These are phyloP conservation scores for Pythium rishiriense DNA, from an alignment of 352 stramenopile species.

Conservation along the genomic window DNA sequence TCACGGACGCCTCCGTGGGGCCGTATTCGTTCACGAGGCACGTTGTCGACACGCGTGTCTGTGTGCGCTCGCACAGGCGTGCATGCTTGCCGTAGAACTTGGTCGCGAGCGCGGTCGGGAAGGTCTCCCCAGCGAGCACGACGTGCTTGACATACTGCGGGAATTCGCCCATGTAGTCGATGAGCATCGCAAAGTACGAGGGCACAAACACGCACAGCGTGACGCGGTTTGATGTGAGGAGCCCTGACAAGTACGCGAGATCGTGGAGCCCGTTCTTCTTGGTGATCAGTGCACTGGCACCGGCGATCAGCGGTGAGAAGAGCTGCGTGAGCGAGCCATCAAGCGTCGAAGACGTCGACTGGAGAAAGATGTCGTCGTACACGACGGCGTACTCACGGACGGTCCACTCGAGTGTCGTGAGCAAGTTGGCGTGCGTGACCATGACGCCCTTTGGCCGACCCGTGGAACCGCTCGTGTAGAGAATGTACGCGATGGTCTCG, in stretches of 20 bases:
- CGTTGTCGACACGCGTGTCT: slow-evolving; percentile 10
- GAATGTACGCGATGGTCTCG: slow-evolving; percentile 45
- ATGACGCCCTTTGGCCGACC: slow-evolving; percentile 72
- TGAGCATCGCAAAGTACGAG: slow-evolving; percentile 55
- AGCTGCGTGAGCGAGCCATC: slow-evolving; percentile 64
- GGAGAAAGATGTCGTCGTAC: slow-evolving; percentile 56
- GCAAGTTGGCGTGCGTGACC: slow-evolving; percentile 54
- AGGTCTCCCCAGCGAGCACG: slow-evolving; percentile 45
- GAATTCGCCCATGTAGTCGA: slow-evolving; percentile 45
- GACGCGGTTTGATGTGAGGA: slow-evolving; percentile 31
- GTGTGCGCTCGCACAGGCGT: not conserved
- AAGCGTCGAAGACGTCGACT: slow-evolving; percentile 61
- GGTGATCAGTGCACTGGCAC: slow-evolving; percentile 43
- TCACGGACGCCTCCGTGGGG: slow-evolving; percentile 53
- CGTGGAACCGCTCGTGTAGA: slow-evolving; percentile 77
- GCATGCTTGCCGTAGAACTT: slow-evolving; percentile 45
- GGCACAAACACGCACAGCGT: slow-evolving; percentile 60
- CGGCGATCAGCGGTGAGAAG: slow-evolving; percentile 47
- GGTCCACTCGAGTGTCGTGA: slow-evolving; percentile 60
- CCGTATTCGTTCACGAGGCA: slow-evolving; percentile 59
- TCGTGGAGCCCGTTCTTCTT: slow-evolving; percentile 50
- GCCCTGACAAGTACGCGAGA: slow-evolving; percentile 34
- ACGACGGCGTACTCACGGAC: slow-evolving; percentile 55
- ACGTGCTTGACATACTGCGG: slow-evolving; percentile 38
- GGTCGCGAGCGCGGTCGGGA: slow-evolving; percentile 44